Percentiles rank a stretch among this genome's conserved stretches.
phyloP scores from a whole-genome alignment of 345 rosid species.

The Abelmoschus esculentus region DNA sequence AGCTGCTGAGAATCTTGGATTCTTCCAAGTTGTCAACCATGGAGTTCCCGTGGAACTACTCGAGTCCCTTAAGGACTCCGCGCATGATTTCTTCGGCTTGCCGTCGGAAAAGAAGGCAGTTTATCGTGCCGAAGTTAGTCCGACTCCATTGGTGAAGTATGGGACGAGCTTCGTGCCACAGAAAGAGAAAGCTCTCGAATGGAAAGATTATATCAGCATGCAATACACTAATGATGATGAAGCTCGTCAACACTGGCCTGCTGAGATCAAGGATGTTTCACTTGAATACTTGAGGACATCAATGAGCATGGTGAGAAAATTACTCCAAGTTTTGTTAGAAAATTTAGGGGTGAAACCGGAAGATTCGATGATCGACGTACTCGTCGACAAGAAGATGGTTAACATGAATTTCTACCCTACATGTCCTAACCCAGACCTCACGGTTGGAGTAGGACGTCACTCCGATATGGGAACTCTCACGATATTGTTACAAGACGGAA shows the following conservation, averaged over 20 bases:
- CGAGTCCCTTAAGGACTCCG: constrained; percentile 34
- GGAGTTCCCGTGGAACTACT: constrained; percentile 45
- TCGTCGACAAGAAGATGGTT: constrained; percentile 38
- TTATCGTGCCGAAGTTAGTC: constrained; percentile 36
- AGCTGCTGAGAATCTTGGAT: constrained; percentile 4
- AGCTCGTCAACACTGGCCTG: constrained; percentile 49
- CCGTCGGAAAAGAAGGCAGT: constrained; percentile 35
- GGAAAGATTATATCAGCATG: constrained; percentile 59
- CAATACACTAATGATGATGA: constrained; percentile 41
- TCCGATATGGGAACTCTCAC: background rate
- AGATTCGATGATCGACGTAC: constrained; percentile 30
- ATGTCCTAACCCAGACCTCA: constrained; percentile 53
- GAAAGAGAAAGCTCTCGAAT: constrained; percentile 51
- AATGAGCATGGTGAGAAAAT: constrained; percentile 29
- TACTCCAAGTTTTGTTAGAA: constrained; percentile 30
- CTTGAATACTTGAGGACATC: constrained; percentile 38
- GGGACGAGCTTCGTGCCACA: constrained; percentile 53
- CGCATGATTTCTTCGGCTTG: constrained; percentile 37
- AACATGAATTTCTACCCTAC: constrained; percentile 56
- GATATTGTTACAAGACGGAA: background rate
- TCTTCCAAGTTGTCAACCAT: constrained; percentile 6
- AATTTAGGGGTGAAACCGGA: constrained; percentile 33
- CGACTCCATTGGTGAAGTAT: constrained; percentile 45
- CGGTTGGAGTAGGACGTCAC: constrained; percentile 41
- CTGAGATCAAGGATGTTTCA: constrained; percentile 40